Percentiles rank a stretch among this genome's conserved stretches.
Evolutionary conservation across 2,329 filamentous ascomycete species (phyloP).

Genomic region (Arthrocladium fulminans): DNA sequence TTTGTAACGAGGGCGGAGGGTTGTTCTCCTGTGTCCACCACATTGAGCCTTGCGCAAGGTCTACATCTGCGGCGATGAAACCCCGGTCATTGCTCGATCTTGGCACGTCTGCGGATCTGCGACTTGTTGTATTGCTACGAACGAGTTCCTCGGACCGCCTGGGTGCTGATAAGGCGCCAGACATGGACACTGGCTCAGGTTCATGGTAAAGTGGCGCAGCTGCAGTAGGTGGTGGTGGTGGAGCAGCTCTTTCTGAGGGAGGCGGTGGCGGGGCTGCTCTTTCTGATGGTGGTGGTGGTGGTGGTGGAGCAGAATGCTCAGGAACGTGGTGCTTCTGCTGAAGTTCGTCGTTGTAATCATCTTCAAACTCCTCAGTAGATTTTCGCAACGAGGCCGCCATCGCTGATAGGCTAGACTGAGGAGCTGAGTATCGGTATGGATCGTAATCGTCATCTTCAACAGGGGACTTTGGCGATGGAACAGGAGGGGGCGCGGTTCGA

Average conservation of each 20-base stretch:
- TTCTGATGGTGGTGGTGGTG: conserved; percentile 29
- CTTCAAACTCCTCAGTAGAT: conserved; percentile 27
- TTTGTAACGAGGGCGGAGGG: conserved; percentile 72
- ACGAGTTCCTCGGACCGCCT: conserved; percentile 59
- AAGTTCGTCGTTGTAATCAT: conserved; percentile 30
- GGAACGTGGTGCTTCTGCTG: conserved; percentile 35
- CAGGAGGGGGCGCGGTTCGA: conserved; percentile 57
- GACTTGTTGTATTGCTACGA: conserved; percentile 41
- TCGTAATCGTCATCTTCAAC: conserved; percentile 45
- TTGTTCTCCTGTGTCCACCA: conserved; percentile 84
- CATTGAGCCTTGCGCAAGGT: conserved; percentile 61
- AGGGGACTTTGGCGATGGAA: conserved; percentile 42
- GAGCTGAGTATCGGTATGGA: conserved; percentile 43
- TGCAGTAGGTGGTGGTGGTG: conserved; percentile 33
- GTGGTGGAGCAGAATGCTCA: conserved; percentile 29
- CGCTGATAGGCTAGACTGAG: conserved; percentile 6
- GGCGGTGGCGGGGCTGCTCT: conserved; percentile 27
- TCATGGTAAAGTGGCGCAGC: conserved; percentile 26
- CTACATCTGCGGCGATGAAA: conserved; percentile 80
- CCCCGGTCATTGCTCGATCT: conserved; percentile 69
- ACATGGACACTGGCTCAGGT: conserved; percentile 33
- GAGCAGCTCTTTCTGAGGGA: conserved; percentile 27
- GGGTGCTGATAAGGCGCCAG: conserved; percentile 26
- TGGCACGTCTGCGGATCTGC: conserved; percentile 64
- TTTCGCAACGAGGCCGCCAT: conserved; percentile 17